Conservation (phyloP, 2,329 filamentous ascomycete species). For the Aspergillus calidoustus region DNA sequence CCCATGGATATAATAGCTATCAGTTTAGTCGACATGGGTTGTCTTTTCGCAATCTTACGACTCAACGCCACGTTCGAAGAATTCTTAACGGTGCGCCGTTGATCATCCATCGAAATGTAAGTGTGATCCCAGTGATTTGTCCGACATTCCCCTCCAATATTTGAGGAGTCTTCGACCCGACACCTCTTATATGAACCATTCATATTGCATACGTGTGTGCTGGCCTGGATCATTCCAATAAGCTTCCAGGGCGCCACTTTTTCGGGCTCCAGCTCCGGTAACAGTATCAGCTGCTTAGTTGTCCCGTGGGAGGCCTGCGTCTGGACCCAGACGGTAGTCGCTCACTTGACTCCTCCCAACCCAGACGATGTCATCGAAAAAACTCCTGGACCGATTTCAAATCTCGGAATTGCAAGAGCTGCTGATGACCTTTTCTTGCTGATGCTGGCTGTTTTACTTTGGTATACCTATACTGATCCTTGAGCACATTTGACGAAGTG, state of each 20-base stretch:
- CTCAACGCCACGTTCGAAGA: not conserved
- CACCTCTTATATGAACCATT: not conserved
- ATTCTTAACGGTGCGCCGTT: not conserved
- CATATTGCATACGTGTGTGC: slow-evolving; percentile 15
- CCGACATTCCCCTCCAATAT: slow-evolving; percentile 1
- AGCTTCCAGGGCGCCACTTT: slow-evolving; percentile 10
- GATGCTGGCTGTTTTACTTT: not conserved
- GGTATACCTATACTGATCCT: not conserved
- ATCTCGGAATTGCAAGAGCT: not conserved
- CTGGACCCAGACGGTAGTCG: slow-evolving; percentile 6
- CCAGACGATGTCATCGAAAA: slow-evolving; percentile 9
- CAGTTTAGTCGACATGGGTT: not conserved
- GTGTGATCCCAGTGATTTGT: slow-evolving; percentile 5
- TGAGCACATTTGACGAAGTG: not conserved
- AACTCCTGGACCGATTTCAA: not conserved
- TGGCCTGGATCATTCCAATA: slow-evolving; percentile 2
- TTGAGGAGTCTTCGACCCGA: not conserved
- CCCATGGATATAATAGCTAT: slow-evolving; percentile 8
- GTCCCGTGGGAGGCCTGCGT: slow-evolving; percentile 14
- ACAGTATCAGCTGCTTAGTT: slow-evolving; percentile 17
- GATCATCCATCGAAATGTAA: not conserved
- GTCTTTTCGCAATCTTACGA: not conserved
- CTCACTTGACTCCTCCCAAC: slow-evolving; percentile 13
- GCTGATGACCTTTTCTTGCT: slow-evolving; percentile 2
- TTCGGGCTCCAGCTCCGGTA: slow-evolving; percentile 4